Conservation (phyloP, 1,284 basidiomycete species). For the Lignosus rhinocerotis region DNA sequence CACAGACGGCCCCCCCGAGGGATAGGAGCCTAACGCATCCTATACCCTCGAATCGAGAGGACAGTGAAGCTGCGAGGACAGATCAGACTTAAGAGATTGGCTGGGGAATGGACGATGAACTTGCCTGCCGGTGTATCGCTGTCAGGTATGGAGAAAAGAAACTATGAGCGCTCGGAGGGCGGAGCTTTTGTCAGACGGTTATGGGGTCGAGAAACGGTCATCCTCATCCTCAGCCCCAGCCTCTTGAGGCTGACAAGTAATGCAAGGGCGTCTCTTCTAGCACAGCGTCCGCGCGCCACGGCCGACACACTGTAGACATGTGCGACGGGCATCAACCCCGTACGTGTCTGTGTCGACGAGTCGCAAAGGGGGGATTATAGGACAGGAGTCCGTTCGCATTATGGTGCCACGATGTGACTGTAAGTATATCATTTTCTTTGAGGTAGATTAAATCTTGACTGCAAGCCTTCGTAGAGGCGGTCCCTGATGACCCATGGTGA, state of each 20-base stretch:
- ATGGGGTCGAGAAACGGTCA: neutral
- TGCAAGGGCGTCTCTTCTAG: too few relatives aligned
- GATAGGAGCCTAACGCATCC: neutral
- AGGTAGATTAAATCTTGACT: constrained; percentile 17
- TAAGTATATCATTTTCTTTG: constrained; percentile 1
- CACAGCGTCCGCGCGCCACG: too few relatives aligned
- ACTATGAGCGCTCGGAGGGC: neutral
- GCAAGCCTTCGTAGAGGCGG: constrained; percentile 43
- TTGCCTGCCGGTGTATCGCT: neutral
- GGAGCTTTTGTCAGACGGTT: neutral
- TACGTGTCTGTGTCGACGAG: neutral
- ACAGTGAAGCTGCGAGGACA: neutral
- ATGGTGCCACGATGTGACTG: neutral
- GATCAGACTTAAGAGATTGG: neutral
- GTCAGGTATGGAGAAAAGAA: neutral
- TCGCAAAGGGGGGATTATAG: neutral
- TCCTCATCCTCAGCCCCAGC: neutral
- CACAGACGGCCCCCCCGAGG: neutral
- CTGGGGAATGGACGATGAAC: neutral
- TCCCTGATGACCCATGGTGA: constrained; percentile 64
- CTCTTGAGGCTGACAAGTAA: too few relatives aligned
- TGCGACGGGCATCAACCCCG: too few relatives aligned
- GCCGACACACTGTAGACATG: too few relatives aligned
- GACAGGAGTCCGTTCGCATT: neutral
- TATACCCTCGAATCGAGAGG: neutral